These are phyloP conservation scores for Pisolithus albus DNA, from an alignment of 768 basidiomycete genomes.

Conservation along the genomic window DNA sequence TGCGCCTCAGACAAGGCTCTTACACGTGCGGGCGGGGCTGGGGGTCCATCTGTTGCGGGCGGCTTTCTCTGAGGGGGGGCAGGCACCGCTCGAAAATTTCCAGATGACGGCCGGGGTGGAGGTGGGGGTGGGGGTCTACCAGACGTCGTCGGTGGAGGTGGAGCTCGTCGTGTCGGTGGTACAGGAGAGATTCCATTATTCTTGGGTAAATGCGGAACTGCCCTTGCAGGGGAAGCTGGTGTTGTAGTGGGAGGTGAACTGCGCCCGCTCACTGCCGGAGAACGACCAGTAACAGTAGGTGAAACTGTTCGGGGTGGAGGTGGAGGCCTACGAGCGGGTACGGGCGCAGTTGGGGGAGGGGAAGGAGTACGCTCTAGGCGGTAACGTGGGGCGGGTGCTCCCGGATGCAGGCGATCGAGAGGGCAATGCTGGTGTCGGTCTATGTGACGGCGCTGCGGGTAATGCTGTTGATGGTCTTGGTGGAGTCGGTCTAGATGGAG, in stretches of 20 bases:
- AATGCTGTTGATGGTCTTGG: slow-evolving; percentile 27
- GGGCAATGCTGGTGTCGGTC: slow-evolving; percentile 31
- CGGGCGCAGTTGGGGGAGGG: slow-evolving; percentile 15
- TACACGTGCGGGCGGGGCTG: slow-evolving; percentile 32
- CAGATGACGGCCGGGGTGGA: slow-evolving; percentile 37
- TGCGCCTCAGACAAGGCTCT: slow-evolving; percentile 41
- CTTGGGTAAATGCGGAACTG: slow-evolving; percentile 23
- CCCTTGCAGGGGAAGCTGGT: slow-evolving; percentile 11
- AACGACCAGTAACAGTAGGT: slow-evolving; percentile 22
- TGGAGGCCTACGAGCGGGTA: slow-evolving; percentile 26
- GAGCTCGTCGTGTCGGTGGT: slow-evolving; percentile 29
- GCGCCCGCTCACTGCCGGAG: slow-evolving; percentile 23
- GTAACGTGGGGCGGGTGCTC: slow-evolving; percentile 39
- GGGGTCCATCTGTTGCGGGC: slow-evolving; percentile 20
- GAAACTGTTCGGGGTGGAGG: slow-evolving; percentile 26
- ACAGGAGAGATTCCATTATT: slow-evolving; percentile 7
- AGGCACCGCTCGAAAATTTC: slow-evolving; percentile 29
- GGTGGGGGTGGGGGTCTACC: slow-evolving; percentile 38
- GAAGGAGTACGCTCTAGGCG: slow-evolving; percentile 29
- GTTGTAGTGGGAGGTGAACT: slow-evolving; percentile 15
- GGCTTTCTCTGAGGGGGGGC: slow-evolving; percentile 37
- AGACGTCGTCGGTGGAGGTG: slow-evolving; percentile 31
- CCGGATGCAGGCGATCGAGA: slow-evolving; percentile 37
- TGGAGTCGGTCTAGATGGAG: slow-evolving; percentile 21
- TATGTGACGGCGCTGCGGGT: slow-evolving; percentile 30